These are phyloP conservation scores for Breynia disticha DNA, from an alignment of 441 rosid genomes.

Conservation along the genomic window DNA sequence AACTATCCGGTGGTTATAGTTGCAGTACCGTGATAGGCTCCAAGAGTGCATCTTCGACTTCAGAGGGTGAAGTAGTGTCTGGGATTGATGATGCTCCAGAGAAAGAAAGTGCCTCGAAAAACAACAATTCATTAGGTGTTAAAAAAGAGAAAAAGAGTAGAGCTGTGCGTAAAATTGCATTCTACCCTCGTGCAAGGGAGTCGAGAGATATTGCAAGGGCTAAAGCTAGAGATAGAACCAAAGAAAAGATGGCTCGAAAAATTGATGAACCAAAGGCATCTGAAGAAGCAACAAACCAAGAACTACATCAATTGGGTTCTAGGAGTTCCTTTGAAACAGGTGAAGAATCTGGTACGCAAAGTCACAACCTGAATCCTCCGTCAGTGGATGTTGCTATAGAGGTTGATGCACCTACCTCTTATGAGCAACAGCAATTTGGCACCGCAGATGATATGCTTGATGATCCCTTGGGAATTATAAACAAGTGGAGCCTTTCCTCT, in stretches of 20 bases:
- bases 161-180: constrained; percentile 24
- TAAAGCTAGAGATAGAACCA: constrained; percentile 71
- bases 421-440: constrained; percentile 10
- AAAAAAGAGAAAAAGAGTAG: constrained; percentile 27
- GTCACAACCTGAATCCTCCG: constrained; percentile 7
- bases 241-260: constrained; percentile 25
- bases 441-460: constrained; percentile 23
- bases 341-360: constrained; percentile 23
- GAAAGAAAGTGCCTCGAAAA: constrained; percentile 6
- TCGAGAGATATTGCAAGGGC: constrained; percentile 64
- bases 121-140: constrained; percentile 5
- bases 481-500: constrained; percentile 31
- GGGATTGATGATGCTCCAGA: constrained; percentile 13
- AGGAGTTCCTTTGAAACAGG: constrained; percentile 25
- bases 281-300: constrained; percentile 10
- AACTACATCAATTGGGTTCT: constrained; percentile 15
- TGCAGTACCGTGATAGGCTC: constrained; percentile 13
- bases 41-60: constrained; percentile 32
- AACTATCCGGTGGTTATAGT: constrained; percentile 20
- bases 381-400: constrained; percentile 14
- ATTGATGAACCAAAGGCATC: constrained; percentile 17
- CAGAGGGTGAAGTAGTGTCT: constrained; percentile 32
- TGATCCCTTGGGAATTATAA: constrained; percentile 27
- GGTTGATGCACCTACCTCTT: constrained; percentile 22
- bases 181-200: constrained; percentile 37